Conservation (phyloP, 2,329 filamentous ascomycete species). For the Epichloe amarillans region DNA sequence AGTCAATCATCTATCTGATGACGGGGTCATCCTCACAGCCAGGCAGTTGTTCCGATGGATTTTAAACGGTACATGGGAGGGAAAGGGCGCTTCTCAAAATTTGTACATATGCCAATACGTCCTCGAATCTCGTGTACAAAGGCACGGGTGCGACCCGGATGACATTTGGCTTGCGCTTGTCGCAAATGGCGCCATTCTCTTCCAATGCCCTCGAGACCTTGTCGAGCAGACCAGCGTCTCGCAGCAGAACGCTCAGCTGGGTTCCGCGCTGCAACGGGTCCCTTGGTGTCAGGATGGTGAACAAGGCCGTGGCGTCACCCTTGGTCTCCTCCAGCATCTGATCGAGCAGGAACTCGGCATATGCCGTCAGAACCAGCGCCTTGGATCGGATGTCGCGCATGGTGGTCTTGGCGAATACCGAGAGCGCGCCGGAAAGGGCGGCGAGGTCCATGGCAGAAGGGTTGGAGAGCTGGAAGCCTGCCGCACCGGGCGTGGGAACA, state of each 20-base stretch:
- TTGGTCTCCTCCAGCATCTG: constrained; percentile 23
- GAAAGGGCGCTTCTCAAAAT: constrained; percentile 22
- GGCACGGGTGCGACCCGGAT: constrained; percentile 74
- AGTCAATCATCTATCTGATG: too few relatives aligned
- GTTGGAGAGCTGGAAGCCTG: constrained; percentile 76
- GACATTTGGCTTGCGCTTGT: constrained; percentile 76
- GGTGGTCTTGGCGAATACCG: constrained; percentile 57
- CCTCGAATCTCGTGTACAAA: constrained; percentile 68
- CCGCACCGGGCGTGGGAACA: constrained; percentile 62
- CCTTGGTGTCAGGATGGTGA: constrained; percentile 55
- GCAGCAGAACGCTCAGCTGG: constrained; percentile 63
- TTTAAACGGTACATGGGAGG: not conserved
- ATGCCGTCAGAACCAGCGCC: constrained; percentile 60
- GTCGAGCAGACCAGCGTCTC: constrained; percentile 53
- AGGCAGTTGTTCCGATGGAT: too few relatives aligned
- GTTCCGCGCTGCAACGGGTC: constrained; percentile 58
- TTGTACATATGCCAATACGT: constrained; percentile 44
- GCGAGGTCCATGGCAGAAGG: constrained; percentile 66
- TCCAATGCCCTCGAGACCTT: constrained; percentile 49
- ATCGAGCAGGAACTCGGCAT: constrained; percentile 56
- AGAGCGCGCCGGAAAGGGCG: constrained; percentile 58
- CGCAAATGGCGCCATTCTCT: constrained; percentile 58
- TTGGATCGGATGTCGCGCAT: constrained; percentile 59
- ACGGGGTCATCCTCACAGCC: too few relatives aligned
- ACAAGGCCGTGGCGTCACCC: constrained; percentile 24